A percentile compares a stretch with the other conserved stretches of the same genome.
phyloP scores from a whole-genome alignment of 2,329 filamentous ascomycete species.

The Gaeumannomyces sp. region DNA sequence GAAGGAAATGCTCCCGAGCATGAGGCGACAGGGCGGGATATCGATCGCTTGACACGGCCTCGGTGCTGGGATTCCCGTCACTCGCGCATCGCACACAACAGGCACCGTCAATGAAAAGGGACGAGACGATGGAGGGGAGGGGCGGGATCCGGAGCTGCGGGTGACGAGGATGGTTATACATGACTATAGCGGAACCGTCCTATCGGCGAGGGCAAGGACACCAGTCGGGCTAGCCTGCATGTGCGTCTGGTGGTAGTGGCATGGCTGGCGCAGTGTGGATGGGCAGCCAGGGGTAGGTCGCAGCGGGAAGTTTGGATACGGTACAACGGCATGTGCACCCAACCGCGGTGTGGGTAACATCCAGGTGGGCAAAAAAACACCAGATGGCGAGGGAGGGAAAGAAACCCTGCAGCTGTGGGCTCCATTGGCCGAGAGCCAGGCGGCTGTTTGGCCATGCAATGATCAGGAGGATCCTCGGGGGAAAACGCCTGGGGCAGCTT shows the following conservation, averaged over 20 bases:
- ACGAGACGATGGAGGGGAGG: not conserved
- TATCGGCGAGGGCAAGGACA: not conserved
- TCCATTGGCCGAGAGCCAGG: conserved; percentile 9
- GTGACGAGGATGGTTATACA: not conserved
- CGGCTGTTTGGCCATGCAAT: conserved; percentile 10
- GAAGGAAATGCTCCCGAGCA: conserved; percentile 6
- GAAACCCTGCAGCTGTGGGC: not conserved
- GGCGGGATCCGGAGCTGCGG: not conserved
- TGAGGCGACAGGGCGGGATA: not conserved
- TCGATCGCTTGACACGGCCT: not conserved
- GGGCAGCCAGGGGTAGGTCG: not conserved
- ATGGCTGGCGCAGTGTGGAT: not conserved
- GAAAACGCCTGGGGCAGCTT: not conserved
- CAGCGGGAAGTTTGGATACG: not conserved
- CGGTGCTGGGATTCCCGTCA: no score
- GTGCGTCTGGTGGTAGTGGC: not conserved
- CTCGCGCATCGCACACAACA: not conserved
- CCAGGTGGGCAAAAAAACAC: not conserved
- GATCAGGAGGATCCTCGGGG: conserved; percentile 9
- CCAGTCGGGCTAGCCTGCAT: not conserved
- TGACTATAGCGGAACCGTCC: not conserved
- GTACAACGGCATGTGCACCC: not conserved
- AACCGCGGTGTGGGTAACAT: not conserved
- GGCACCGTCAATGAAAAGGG: not conserved
- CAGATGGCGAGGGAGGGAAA: not conserved